These are phyloP conservation scores for Cadophora sp. DNA, from an alignment of 2,329 filamentous ascomycete genomes.

Conservation along the genomic window DNA sequence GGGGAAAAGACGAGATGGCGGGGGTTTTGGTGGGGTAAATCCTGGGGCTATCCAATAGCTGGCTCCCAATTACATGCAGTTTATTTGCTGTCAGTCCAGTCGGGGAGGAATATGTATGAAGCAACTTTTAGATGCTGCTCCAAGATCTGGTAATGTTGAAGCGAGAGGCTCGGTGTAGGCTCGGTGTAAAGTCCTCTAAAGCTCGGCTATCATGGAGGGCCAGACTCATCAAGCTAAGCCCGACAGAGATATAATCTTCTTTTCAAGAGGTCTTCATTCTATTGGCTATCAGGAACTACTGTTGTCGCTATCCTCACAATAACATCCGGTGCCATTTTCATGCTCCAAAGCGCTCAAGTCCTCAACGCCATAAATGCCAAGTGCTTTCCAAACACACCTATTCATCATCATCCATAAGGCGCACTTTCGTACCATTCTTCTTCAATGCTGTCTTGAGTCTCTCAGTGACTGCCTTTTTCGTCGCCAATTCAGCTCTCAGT, in stretches of 20 bases:
- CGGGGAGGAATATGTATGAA: too few relatives aligned
- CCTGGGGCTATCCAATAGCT: too few relatives aligned
- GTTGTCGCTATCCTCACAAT: slow-evolving; percentile 4
- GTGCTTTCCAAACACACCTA: slow-evolving; percentile 20
- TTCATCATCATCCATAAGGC: slow-evolving; percentile 41
- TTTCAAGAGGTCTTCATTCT: background rate
- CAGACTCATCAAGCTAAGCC: background rate
- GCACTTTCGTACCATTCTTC: slow-evolving; percentile 42
- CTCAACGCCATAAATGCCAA: slow-evolving; percentile 18
- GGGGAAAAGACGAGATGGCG: too few relatives aligned
- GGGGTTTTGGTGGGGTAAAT: too few relatives aligned
- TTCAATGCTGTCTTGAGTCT: slow-evolving; percentile 52
- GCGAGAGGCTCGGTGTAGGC: too few relatives aligned
- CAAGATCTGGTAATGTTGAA: too few relatives aligned
- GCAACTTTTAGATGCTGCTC: too few relatives aligned
- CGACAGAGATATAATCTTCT: background rate
- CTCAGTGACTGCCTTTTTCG: slow-evolving; percentile 58
- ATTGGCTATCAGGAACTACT: background rate
- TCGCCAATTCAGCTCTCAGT: slow-evolving; percentile 61
- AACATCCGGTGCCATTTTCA: slow-evolving; percentile 1
- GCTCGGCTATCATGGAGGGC: background rate
- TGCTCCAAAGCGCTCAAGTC: slow-evolving; percentile 16
- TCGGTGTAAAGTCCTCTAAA: background rate
- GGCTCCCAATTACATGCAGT: too few relatives aligned
- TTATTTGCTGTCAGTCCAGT: too few relatives aligned